Evolutionary conservation across 2,329 filamentous ascomycete species (phyloP).

Genomic region (Bertia moriformis): DNA sequence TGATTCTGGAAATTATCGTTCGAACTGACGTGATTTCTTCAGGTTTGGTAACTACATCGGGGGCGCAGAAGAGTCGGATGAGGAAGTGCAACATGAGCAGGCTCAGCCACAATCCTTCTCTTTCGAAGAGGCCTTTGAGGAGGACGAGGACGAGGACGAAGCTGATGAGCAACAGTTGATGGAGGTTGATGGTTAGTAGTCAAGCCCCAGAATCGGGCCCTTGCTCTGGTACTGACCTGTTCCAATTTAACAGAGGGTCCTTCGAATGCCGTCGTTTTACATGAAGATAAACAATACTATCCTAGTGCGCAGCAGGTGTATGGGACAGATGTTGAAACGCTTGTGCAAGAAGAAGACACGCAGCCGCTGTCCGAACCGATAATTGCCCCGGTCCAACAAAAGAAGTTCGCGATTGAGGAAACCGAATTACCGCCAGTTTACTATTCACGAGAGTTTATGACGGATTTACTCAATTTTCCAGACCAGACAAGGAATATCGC

Average conservation of each 20-base stretch:
- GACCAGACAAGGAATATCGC: slow-evolving; percentile 89
- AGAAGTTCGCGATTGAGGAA: slow-evolving; percentile 92
- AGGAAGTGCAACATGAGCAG: slow-evolving; percentile 59
- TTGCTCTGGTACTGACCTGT: background rate
- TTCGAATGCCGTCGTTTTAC: slow-evolving; percentile 90
- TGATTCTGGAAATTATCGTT: background rate
- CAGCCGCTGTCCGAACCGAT: slow-evolving; percentile 87
- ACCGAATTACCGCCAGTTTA: slow-evolving; percentile 75
- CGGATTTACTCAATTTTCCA: slow-evolving; percentile 88
- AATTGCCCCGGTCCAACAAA: slow-evolving; percentile 79
- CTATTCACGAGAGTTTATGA: slow-evolving; percentile 83
- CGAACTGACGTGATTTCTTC: slow-evolving; percentile 3
- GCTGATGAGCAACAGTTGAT: slow-evolving; percentile 70
- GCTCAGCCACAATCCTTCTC: slow-evolving; percentile 34
- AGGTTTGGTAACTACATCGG: slow-evolving; percentile 98
- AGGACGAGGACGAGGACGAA: slow-evolving; percentile 48
- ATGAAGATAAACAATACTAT: slow-evolving; percentile 99
- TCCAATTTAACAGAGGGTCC: slow-evolving; percentile 45
- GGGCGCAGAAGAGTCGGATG: slow-evolving; percentile 76
- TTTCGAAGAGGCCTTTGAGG: slow-evolving; percentile 69
- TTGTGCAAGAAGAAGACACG: slow-evolving; percentile 94
- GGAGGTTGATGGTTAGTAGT: slow-evolving; percentile 67
- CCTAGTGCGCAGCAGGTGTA: slow-evolving; percentile 95
- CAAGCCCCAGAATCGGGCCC: too few relatives aligned
- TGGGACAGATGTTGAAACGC: slow-evolving; percentile 80